Evolutionary conservation across 2,329 filamentous ascomycete species (phyloP).

Genomic region (Calycina marina): DNA sequence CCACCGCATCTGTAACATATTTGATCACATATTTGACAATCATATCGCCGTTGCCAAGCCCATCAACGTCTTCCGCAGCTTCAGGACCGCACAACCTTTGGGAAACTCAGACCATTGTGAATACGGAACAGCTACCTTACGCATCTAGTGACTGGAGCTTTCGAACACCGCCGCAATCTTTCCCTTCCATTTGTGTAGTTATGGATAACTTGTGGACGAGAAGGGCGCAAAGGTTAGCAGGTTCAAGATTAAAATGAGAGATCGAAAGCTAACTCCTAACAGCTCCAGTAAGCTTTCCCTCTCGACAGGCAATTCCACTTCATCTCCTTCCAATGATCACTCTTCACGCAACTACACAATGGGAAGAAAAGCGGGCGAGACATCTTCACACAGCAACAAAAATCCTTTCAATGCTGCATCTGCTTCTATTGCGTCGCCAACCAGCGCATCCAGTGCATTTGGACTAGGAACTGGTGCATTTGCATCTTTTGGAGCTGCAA

Average conservation of each 20-base stretch:
- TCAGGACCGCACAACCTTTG: conserved; percentile 7
- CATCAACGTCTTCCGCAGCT: conserved; percentile 7
- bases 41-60: conserved; percentile 5
- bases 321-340: conserved; percentile 28
- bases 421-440: conserved; percentile 51
- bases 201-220: conserved; percentile 52
- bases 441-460: conserved; percentile 80
- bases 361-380: conserved; percentile 62
- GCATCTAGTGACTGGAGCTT: conserved; percentile 4
- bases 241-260: conserved; percentile 6
- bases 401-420: conserved; percentile 71
- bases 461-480: conserved; percentile 91
- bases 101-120: no score
- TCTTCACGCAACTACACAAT: conserved; percentile 48
- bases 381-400: conserved; percentile 55
- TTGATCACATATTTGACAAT: conserved; percentile 1
- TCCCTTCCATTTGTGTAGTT: conserved; percentile 9
- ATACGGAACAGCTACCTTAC: no score
- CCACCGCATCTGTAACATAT: no score
- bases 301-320: conserved; percentile 46
- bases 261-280: conserved; percentile 10
- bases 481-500: conserved; percentile 78
- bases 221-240: conserved; percentile 46
- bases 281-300: conserved; percentile 70
- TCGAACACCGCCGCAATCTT: conserved; percentile 2